Base-by-base conservation (phyloP, 352 stramenopile species). In the Globisporangium spinosum region DNA sequence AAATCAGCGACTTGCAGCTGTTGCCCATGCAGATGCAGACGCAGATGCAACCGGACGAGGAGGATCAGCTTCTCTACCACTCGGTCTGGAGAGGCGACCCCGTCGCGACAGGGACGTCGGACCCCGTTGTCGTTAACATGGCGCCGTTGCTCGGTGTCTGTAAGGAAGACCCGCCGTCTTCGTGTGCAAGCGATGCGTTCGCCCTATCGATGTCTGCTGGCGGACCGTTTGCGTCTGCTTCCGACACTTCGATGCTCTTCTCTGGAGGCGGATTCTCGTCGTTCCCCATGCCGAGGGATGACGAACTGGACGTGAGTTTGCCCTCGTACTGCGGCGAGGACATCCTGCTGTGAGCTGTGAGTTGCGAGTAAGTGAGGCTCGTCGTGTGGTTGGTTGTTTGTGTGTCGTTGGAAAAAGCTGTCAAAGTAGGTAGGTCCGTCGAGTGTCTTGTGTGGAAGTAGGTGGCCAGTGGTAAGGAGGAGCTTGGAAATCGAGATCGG, bases 311-410 rank as follows among this genome's bases (percentile, higher is more conserved):
- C n/a, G 29, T 32, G 13, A 20, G 22, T 25, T 4, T 51, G 38
- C 20, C 2, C 38, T 38, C 38, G 23, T 38, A 51, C 38, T 49
- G 40, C 12, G 38, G 20, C 13, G 38, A 47, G 22, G 38, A 64
- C 25, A 43, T 64, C 17, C 17, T 64, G 38, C 58, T 64, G 35
- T 63, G 55, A 61, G 56, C 3, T 47, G 13, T 63, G 55, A 61
- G 56, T 0, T 47, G 13, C 2, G 38, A 47, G 38, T 12, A 5
- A 47, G 13, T 20, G 12, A 34, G 29, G 29, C 29, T 29, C 20
- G 55, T 45, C 29, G 55, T 32, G 2, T n/a, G 2, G 12, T 32
- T 55, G 47, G 43, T 22, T 34, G 29, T 5, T 20, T 47, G 38
- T 47, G 0, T 43, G 34, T 1, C 12, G 35, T 43, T 43, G 35